These are phyloP conservation scores for Herpetomonas tarakana DNA, from an alignment of 208 protist species.

Conservation along the genomic window DNA sequence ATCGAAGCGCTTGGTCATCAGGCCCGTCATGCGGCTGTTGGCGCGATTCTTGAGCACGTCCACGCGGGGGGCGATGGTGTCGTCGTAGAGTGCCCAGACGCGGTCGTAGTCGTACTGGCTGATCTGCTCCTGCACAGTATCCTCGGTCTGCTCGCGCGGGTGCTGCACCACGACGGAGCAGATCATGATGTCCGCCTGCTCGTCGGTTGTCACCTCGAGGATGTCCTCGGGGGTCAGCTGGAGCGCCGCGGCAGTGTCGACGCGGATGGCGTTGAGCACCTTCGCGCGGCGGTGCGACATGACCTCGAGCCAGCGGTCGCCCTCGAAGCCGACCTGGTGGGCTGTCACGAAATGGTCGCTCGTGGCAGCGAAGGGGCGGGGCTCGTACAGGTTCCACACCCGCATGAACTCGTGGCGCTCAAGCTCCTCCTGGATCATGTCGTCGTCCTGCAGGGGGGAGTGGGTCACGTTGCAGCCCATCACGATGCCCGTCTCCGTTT, in stretches of 20 bases:
- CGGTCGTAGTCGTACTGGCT: constrained; percentile 17
- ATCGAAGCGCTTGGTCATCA: constrained; percentile 38
- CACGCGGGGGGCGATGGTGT: constrained; percentile 10
- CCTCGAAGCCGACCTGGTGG: constrained; percentile 50
- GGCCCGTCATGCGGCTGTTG: constrained; percentile 10
- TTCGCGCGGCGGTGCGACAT: constrained; percentile 15
- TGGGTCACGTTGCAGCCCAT: constrained; percentile 30
- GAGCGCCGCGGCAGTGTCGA: constrained; percentile 29
- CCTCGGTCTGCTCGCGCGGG: constrained; percentile 6
- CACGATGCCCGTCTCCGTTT: constrained; percentile 14
- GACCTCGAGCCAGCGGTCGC: constrained; percentile 29
- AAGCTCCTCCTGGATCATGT: constrained; percentile 17
- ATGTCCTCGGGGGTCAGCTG: constrained; percentile 17
- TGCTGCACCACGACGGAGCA: constrained; percentile 26
- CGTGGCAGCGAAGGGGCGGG: constrained; percentile 4
- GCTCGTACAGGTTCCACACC: constrained; percentile 15
- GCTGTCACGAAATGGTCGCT: constrained; percentile 8
- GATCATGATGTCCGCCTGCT: constrained; percentile 21
- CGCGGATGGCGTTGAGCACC: constrained; percentile 30
- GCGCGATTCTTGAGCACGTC: constrained; percentile 14
- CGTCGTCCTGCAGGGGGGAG: constrained; percentile 19
- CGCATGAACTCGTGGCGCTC: constrained; percentile 6
- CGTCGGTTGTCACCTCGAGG: constrained; percentile 20
- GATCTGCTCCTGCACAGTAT: constrained; percentile 19
- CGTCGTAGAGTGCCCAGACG: constrained; percentile 30